These are phyloP conservation scores for Boletus rufocinnamomeus DNA, from an alignment of 768 basidiomycete species.

Conservation along the genomic window DNA sequence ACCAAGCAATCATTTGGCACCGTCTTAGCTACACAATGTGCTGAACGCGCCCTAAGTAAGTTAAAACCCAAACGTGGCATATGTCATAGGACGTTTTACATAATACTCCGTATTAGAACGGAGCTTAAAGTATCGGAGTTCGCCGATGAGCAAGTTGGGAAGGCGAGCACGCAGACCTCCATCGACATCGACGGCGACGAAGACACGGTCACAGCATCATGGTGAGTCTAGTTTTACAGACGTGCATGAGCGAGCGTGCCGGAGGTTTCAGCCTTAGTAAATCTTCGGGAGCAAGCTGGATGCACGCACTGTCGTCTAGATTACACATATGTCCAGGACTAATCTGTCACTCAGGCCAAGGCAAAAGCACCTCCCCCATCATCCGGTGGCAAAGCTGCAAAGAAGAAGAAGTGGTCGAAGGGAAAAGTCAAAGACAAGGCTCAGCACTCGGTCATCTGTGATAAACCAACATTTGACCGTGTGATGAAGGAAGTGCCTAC, in stretches of 20 bases:
- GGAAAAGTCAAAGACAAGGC: slow-evolving; percentile 99
- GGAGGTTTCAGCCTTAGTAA: not conserved
- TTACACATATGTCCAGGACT: slow-evolving; percentile 19
- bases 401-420: slow-evolving; percentile 99
- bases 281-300: slow-evolving; percentile 25
- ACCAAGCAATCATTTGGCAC: slow-evolving; percentile 50
- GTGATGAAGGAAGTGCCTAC: slow-evolving; percentile 98
- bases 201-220: slow-evolving; percentile 29
- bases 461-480: slow-evolving; percentile 90
- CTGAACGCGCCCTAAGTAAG: slow-evolving; percentile 2
- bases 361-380: slow-evolving; percentile 66
- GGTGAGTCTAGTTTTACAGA: slow-evolving; percentile 27
- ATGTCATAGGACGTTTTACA: slow-evolving; percentile 16
- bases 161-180: not conserved
- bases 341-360: slow-evolving; percentile 60
- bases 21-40: not conserved
- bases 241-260: not conserved
- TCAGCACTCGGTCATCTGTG: slow-evolving; percentile 91
- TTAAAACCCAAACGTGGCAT: slow-evolving; percentile 6
- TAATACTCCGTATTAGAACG: slow-evolving; percentile 22
- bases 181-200: slow-evolving; percentile 25
- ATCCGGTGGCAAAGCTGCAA: slow-evolving; percentile 83
- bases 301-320: slow-evolving; percentile 21
- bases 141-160: slow-evolving; percentile 12
- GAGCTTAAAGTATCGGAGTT: slow-evolving; percentile 25